Evolutionary conservation across 495 filamentous ascomycete genomes (phyloP), one percentile per base, ranked within the genome.

Genomic region (Talaromyces proteolyticus): DNA sequence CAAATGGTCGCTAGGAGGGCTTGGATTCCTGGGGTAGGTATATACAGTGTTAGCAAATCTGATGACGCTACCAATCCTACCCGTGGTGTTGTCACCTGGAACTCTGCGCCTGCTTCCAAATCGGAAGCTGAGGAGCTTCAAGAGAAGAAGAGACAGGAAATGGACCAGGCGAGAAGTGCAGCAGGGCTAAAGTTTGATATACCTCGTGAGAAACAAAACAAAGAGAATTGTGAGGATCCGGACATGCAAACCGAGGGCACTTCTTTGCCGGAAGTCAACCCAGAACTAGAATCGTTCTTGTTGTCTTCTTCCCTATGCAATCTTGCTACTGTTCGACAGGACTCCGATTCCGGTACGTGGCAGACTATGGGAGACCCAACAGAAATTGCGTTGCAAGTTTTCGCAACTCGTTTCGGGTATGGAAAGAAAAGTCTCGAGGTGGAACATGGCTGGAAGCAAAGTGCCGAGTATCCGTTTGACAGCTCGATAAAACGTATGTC

Each of bases 401-500:
- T 93, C 51, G 78, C 86, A 0, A 74, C 84, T 60, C 79, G 88
- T 29, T 90, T 90, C 57, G 69, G 80, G 12, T 72, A 69, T 47
- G 82, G 81, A 42, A 79, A 76, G 43, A 80, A 78, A 53, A 75
- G 71, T 50, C 55, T 75, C 2, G 62, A 83, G 11, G 68, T 74
- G 37, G 58, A 64, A 2, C 57, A 70, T 3, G 81, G 79, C 12
- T 84, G 87, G 74, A 71, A 77, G 44, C 81, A 88, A 53, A 62
- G 83, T 14, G 78, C 77, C 29, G 88, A 93, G 63, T 91, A 87
- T 56, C 85, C 86, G 5, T 93, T 93, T 50, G 88, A 93, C 60
- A 87, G 82, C 48, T 74, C 73, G 41, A 85, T 93, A 69, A 93
- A 92, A 70, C 79, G 84, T 47, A 93, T 93, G 88, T 85, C 86